Evolutionary conservation across 2,329 filamentous ascomycete species (phyloP), one percentile per base, ranked within the genome.

Genomic region (Monilinia fructicola): DNA sequence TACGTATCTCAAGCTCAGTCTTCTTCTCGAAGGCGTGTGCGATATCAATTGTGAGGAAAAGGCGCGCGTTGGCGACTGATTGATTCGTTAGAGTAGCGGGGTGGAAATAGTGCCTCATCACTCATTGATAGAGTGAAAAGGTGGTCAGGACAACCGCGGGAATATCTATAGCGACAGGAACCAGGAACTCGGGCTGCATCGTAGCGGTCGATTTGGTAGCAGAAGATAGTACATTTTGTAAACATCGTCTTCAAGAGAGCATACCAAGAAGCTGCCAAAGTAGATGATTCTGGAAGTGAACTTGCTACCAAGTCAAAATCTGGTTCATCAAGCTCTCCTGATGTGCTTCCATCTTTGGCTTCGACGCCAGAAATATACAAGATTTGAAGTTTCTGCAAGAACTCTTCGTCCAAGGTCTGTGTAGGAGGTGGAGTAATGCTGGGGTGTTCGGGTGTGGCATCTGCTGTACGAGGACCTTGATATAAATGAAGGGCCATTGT

Each of bases 31-130:
- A 65, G 4, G 31, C 50, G 0, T 72, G 68, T 0, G 79, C 66
- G 0, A 84, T 55, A 1, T 78, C 65, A 0, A 69, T 6, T 0
- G 76, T 71, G 0, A 87, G 75, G 56, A 82, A 77, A 1, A 70
- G 50, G 0, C 72, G 73, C 38, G 77, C 77, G 5, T 68, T 60
- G 0, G 74, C 72, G 0, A 83, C 59, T 73, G 6, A 87, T 82
- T 0, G 73, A 66, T 35, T 79, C 69, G 0, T 71, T 67, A 71
- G 85, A 87, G 74, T 85, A 88, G 1, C 78, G 78, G 0, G 85
- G 84, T 0, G 85, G 85, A 66, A 85, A 88, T 0, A 84, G 71
- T 0, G 79, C 77, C 65, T 87, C 82, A 68, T 86, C 82, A 0
- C 67, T 75, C 28, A 83, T 77, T 0, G 82, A 77, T 0, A 72